Percentiles rank a stretch among this genome's conserved stretches.
These are phyloP conservation scores for Boletus tomentosulus DNA, from an alignment of 768 basidiomycete species.

Conservation along the genomic window DNA sequence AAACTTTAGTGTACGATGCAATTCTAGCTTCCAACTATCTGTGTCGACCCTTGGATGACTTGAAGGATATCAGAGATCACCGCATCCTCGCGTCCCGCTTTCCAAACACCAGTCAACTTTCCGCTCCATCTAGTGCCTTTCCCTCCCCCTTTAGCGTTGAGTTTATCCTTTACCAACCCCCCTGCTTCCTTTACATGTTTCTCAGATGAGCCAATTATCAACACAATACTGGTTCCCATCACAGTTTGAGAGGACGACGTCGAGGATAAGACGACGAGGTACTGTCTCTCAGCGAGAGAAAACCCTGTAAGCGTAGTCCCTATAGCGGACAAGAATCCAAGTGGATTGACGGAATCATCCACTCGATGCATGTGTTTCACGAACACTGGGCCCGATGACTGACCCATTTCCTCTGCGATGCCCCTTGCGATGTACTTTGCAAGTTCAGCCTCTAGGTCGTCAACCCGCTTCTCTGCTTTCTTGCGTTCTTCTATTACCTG, in stretches of 20 bases:
- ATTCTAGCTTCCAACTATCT: not conserved
- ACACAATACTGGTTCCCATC: constrained; percentile 48
- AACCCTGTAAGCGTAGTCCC: constrained; percentile 41
- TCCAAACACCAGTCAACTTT: constrained; percentile 51
- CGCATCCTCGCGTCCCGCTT: constrained; percentile 17
- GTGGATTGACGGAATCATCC: constrained; percentile 57
- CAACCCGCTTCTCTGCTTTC: constrained; percentile 60
- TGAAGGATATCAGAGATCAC: constrained; percentile 17
- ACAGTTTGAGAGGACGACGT: constrained; percentile 54
- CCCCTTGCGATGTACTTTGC: constrained; percentile 45
- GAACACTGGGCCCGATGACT: constrained; percentile 28
- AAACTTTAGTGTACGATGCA: not conserved
- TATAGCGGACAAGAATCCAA: constrained; percentile 58
- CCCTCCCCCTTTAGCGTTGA: constrained; percentile 72
- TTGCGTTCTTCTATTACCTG: constrained; percentile 66
- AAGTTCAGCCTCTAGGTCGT: constrained; percentile 66
- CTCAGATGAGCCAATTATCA: constrained; percentile 60
- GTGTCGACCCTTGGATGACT: constrained; percentile 5
- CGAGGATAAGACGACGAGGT: constrained; percentile 56
- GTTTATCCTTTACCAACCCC: constrained; percentile 50
- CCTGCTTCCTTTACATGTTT: constrained; percentile 55
- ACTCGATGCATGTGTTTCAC: constrained; percentile 52
- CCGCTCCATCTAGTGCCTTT: constrained; percentile 77
- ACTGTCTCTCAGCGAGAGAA: constrained; percentile 25
- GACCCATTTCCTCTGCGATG: constrained; percentile 37